phyloP scores from a whole-genome alignment of 169 alveolate genomes.

The Eimeria acervulina region DNA sequence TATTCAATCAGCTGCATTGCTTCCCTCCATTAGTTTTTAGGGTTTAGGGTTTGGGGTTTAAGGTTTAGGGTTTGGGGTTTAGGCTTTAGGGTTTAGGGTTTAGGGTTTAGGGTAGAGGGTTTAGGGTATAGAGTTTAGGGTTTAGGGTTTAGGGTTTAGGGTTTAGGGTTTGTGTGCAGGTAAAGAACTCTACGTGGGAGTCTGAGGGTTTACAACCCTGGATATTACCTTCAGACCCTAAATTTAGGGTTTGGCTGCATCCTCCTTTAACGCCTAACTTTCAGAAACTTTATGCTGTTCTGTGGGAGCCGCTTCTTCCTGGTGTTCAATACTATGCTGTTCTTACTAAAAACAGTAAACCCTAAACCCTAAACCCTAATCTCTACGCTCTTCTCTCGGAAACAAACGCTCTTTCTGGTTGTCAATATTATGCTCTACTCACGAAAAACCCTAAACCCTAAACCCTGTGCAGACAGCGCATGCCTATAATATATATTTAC shows the following conservation, averaged over 20 bases:
- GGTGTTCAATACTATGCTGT: constrained; percentile 9
- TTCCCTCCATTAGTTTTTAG: neutral
- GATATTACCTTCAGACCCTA: neutral
- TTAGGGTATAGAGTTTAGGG: neutral
- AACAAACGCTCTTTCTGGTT: too few relatives aligned
- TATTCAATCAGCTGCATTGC: constrained; percentile 38
- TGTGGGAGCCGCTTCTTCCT: constrained; percentile 23
- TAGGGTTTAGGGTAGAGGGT: constrained; percentile 10
- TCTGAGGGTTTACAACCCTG: constrained; percentile 25
- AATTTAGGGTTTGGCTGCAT: constrained; percentile 75
- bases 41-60: neutral
- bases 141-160: constrained; percentile 33
- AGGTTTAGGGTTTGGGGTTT: neutral
- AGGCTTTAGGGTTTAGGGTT: constrained; percentile 20
- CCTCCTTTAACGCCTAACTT: constrained; percentile 68
- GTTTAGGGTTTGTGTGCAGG: neutral
- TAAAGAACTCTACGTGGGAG: neutral
- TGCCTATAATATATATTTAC: too few relatives aligned
- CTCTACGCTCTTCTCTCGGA: too few relatives aligned
- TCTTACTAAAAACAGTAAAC: constrained; percentile 2
- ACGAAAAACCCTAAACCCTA: constrained; percentile 9
- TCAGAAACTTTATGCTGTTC: constrained; percentile 62
- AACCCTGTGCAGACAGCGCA: neutral
- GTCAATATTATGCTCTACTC: too few relatives aligned
- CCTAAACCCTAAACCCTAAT: too few relatives aligned